These are phyloP conservation scores for Pisolithus thermaeus DNA, from an alignment of 1,284 basidiomycete species.

Conservation along the genomic window DNA sequence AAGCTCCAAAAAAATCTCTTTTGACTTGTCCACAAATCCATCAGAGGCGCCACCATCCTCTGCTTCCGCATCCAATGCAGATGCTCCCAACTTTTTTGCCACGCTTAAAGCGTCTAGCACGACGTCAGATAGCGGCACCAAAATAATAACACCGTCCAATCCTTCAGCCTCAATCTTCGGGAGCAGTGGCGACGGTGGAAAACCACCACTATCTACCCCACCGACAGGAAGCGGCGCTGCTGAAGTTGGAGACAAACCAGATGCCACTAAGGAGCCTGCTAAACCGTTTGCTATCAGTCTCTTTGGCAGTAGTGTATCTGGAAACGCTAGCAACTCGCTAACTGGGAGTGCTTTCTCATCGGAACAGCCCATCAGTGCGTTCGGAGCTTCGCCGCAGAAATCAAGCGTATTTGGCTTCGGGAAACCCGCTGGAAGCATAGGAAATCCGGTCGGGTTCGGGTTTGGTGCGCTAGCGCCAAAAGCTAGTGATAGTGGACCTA, in stretches of 20 bases:
- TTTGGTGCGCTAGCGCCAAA: constrained; percentile 43
- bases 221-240: constrained; percentile 4
- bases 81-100: constrained; percentile 20
- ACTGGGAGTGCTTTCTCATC: constrained; percentile 16
- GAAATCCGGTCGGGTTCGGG: constrained; percentile 53
- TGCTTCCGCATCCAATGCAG: constrained; percentile 12
- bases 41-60: constrained; percentile 9
- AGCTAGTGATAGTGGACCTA: constrained; percentile 16
- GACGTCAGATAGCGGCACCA: constrained; percentile 19
- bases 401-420: constrained; percentile 22
- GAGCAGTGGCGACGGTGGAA: constrained; percentile 13
- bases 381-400: constrained; percentile 27
- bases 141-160: constrained; percentile 22
- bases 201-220: constrained; percentile 8
- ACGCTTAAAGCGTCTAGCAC: constrained; percentile 12
- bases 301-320: constrained; percentile 16
- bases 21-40: constrained; percentile 7
- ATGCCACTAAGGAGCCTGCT: constrained; percentile 3
- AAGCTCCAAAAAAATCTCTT: neutral
- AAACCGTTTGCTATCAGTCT: constrained; percentile 8
- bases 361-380: constrained; percentile 25
- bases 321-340: constrained; percentile 4
- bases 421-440: constrained; percentile 41
- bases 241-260: constrained; percentile 8
- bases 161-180: constrained; percentile 22